Percentiles rank a stretch among this genome's conserved stretches.
Evolutionary conservation across 2,329 filamentous ascomycete species (phyloP).

Genomic region (Pseudocercospora fuligena): DNA sequence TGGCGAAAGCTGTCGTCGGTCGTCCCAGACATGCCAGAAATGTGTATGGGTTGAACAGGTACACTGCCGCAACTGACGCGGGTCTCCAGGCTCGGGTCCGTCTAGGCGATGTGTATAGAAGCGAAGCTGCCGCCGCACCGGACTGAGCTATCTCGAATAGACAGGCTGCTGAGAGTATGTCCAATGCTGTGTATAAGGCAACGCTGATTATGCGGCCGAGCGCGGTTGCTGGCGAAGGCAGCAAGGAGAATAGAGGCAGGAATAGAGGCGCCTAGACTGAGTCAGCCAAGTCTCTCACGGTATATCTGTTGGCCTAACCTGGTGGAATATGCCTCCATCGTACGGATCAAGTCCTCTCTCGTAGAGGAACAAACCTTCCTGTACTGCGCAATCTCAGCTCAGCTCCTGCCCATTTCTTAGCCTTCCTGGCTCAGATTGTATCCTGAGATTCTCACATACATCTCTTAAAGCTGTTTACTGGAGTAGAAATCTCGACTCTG

Average conservation of each 20-base stretch:
- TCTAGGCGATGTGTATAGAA: slow-evolving; percentile 77
- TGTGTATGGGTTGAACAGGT: slow-evolving; percentile 93
- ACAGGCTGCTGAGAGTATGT: slow-evolving; percentile 80
- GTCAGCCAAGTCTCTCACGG: slow-evolving; percentile 11
- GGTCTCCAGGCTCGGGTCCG: slow-evolving; percentile 76
- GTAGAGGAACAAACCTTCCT: slow-evolving; percentile 95
- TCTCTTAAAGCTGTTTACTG: slow-evolving; percentile 97
- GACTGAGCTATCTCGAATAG: slow-evolving; percentile 80
- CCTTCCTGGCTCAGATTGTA: slow-evolving; percentile 6
- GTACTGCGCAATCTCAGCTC: slow-evolving; percentile 62
- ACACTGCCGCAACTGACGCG: slow-evolving; percentile 77
- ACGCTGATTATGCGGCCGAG: slow-evolving; percentile 63
- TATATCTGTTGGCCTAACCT: slow-evolving; percentile 49
- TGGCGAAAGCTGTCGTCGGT: slow-evolving; percentile 86
- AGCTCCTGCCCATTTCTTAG: slow-evolving; percentile 35
- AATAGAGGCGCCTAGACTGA: slow-evolving; percentile 76
- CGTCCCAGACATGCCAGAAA: slow-evolving; percentile 88
- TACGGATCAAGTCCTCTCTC: slow-evolving; percentile 96
- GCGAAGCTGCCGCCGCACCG: slow-evolving; percentile 74
- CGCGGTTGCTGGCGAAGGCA: slow-evolving; percentile 70
- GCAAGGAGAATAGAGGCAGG: slow-evolving; percentile 85
- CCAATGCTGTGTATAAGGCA: slow-evolving; percentile 78
- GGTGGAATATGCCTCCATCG: slow-evolving; percentile 83
- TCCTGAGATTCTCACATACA: slow-evolving; percentile 59
- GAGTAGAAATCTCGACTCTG: slow-evolving; percentile 94